Evolutionary conservation across 148 eudicot genomes (phyloP).

Genomic region (Dianthus caryophyllus): DNA sequence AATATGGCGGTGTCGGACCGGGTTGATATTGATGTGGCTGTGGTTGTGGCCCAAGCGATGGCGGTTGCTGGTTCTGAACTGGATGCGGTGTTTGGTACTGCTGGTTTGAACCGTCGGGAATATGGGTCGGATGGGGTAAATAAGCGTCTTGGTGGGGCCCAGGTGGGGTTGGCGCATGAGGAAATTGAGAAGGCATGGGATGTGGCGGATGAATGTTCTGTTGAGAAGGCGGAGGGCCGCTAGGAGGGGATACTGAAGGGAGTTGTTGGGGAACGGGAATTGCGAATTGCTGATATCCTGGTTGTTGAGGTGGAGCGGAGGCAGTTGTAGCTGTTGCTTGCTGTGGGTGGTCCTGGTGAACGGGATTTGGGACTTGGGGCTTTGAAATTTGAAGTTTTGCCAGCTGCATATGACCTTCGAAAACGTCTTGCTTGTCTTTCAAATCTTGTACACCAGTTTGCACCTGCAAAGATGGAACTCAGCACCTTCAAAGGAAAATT

Average conservation of each 20-base stretch:
- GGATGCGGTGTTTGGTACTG: constrained; percentile 63
- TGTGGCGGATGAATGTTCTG: constrained; percentile 37
- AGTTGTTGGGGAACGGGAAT: constrained; percentile 33
- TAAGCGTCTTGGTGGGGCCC: constrained; percentile 53
- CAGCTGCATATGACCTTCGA: constrained; percentile 64
- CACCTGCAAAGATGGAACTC: constrained; percentile 40
- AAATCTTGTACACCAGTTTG: constrained; percentile 57
- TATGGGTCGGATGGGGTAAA: constrained; percentile 43
- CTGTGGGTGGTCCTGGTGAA: constrained; percentile 35
- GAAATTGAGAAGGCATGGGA: constrained; percentile 44
- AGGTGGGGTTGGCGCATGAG: constrained; percentile 31
- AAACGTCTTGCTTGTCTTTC: constrained; percentile 75
- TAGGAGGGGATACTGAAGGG: constrained; percentile 24
- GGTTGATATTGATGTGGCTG: constrained; percentile 43
- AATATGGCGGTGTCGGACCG: constrained; percentile 39
- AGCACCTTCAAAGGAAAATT: background rate
- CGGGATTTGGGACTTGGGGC: constrained; percentile 27
- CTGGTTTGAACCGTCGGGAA: constrained; percentile 42
- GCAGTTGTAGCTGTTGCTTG: constrained; percentile 29
- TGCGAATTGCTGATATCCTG: constrained; percentile 45
- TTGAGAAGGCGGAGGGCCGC: constrained; percentile 40
- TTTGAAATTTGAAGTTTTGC: constrained; percentile 54
- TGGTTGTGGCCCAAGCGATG: constrained; percentile 32
- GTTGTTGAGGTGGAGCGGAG: constrained; percentile 48
- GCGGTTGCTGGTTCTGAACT: constrained; percentile 38